These are phyloP conservation scores for Psilocybe tampanensis DNA, from an alignment of 768 basidiomycete species.

Conservation along the genomic window DNA sequence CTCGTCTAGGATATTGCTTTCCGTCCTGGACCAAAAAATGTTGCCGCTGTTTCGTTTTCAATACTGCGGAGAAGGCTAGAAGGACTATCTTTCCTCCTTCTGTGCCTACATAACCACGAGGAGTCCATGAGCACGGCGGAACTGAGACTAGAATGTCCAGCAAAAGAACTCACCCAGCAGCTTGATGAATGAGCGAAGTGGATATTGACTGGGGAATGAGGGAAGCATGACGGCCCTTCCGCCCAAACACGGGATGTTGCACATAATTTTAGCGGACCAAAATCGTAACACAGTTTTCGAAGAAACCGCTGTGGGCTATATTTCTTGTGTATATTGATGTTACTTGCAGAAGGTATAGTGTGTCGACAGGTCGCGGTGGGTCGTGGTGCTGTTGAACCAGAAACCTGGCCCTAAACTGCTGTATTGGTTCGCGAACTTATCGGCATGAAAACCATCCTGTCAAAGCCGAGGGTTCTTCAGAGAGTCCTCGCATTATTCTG, in stretches of 20 bases:
- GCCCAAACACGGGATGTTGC: constrained; percentile 1
- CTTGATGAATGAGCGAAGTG: background rate
- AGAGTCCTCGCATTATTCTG: constrained; percentile 1
- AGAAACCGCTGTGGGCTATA: constrained; percentile 2
- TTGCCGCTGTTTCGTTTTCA: background rate
- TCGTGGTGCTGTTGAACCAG: constrained; percentile 11
- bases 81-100: background rate
- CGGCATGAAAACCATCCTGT: constrained; percentile 10
- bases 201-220: background rate
- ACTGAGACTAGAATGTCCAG: constrained; percentile 15
- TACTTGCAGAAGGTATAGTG: constrained; percentile 11
- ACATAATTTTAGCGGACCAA: constrained; percentile 1
- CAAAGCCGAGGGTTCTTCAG: constrained; percentile 2
- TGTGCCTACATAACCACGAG: constrained; percentile 19
- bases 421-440: constrained; percentile 10
- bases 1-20: background rate
- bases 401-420: constrained; percentile 16
- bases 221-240: background rate
- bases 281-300: background rate
- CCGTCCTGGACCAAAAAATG: background rate
- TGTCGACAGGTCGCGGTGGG: constrained; percentile 4
- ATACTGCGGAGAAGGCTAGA: constrained; percentile 10
- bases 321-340: constrained; percentile 12
- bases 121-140: constrained; percentile 25
- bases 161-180: background rate